Evolutionary conservation across 164 flowering plant genomes (phyloP), one percentile per base, ranked within the genome.

Genomic region (Dillenia turbinata): DNA sequence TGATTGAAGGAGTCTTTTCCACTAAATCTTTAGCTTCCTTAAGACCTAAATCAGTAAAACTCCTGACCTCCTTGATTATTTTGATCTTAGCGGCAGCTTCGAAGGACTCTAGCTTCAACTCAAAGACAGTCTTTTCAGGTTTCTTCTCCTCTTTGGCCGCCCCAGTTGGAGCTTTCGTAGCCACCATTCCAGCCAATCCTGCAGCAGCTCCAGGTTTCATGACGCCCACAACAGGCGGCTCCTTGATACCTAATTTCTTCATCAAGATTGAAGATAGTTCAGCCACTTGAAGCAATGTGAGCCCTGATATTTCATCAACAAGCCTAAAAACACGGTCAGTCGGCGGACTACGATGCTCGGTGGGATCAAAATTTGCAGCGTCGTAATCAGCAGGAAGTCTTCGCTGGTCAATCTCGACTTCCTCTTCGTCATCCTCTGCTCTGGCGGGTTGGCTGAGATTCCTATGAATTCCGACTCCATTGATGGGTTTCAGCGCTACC

Each of bases 311-410:
- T 67, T 93, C 96, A 60, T 93, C 97, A 2, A 90, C 98, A 5
- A 93, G 89, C 77, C 87, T 66, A 62, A 85, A 88, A 1, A 93
- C 97, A 12, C 97, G 80, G 10, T 75, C 88, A 0, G 92, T 78
- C 6, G 98, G 98, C 47, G 97, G 98, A 66, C 94, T 86, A 2
- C 96, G 90, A 63, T 90, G 96, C 66, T 85, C 82, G 1, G 92
- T 79, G 9, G 96, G 97, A 73, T 93, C 97, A 56, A 90, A 90
- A 50, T 70, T 88, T 9, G 84, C 66, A 1, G 97, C 89, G 51
- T 93, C 96, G 59, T 90, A 88, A 71, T 90, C 96, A 33, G 98
- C 75, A 1, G 98, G 98, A 45, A 90, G 97, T 66, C 77, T 78
- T 70, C 90, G 78, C 52, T 80, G 98, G 66, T 88, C 97, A 43